These are phyloP conservation scores for Porcisia hertigi DNA, from an alignment of 208 protist species.

Conservation along the genomic window DNA sequence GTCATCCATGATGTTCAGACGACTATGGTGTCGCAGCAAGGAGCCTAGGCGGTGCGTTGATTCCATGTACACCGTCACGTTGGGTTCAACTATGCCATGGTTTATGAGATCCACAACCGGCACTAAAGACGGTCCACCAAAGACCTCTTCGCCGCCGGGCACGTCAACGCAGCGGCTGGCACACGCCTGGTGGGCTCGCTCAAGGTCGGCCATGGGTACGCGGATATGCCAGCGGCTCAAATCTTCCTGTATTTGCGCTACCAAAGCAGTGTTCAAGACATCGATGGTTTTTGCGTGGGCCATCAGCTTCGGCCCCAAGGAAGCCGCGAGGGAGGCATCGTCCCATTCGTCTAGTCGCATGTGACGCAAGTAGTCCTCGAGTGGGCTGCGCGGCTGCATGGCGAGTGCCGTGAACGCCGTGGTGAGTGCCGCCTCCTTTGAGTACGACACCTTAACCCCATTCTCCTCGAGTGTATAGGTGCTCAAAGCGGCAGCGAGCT, in stretches of 20 bases:
- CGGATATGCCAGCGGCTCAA: conserved; percentile 16
- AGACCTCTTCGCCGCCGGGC: conserved; percentile 48
- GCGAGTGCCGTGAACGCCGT: conserved; percentile 63
- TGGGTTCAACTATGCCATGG: conserved; percentile 46
- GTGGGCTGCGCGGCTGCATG: conserved; percentile 34
- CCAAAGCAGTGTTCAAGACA: conserved; percentile 29
- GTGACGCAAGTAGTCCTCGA: conserved; percentile 50
- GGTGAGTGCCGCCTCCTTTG: conserved; percentile 52
- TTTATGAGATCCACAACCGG: conserved; percentile 83
- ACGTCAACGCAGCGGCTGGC: conserved; percentile 78
- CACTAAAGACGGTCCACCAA: conserved; percentile 77
- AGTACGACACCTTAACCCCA: conserved; percentile 47
- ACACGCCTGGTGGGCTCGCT: conserved; percentile 52
- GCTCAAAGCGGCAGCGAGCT: conserved; percentile 32
- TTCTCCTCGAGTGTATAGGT: conserved; percentile 36
- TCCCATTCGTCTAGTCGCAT: conserved; percentile 33
- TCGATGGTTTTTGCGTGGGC: conserved; percentile 36
- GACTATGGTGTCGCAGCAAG: conserved; percentile 25
- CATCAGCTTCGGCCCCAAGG: conserved; percentile 22
- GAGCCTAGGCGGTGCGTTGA: conserved; percentile 14
- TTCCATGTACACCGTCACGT: conserved; percentile 46
- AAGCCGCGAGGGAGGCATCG: conserved; percentile 7
- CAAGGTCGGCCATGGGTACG: conserved; percentile 34
- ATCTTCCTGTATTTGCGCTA: conserved; percentile 26
- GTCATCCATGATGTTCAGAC: conserved; percentile 25